Base-by-base conservation (phyloP, 163 green algal genomes). In the Chloromonas sp. region DNA sequence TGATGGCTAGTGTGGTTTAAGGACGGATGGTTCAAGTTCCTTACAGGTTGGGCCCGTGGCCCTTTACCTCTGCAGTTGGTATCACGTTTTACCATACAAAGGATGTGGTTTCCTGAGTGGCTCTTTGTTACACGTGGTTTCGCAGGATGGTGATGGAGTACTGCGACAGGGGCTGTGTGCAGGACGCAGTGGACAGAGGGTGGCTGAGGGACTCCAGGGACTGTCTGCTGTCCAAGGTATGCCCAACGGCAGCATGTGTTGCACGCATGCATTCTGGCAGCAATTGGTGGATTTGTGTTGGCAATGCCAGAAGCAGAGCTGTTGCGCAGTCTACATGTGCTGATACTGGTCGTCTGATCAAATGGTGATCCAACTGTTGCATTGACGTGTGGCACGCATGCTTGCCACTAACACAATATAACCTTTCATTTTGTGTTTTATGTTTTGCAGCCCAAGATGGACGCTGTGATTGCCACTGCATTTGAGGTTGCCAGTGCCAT, bases 111-210 rank as follows among this genome's bases (percentile, higher is more conserved):
- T 74, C 5, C 66, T 74, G 66, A 15, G 66, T 74, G 5, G 5
- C 5, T 5, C 66, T 74, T 5, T 11, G 5, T 5, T 74, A 36
- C 36, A 36, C 36, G 66, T 74, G 66, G 66, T 74, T 5, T 74
- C 11, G 11, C 5, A 70, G 88, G 89, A 86, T 94, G 3, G 70
- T 94, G 1, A 87, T 94, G 84, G 91, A 94, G 91, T 94, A 91
- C 84, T 91, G 86, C 70, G 87, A 94, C 79, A 83, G 77, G 3
- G 91, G 91, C 78, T 91, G 88, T 81, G 79, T 94, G 2, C 84
- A 87, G 81, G 90, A 93, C 80, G 90, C 90, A 60, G 82, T 92
- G 8, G 90, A 93, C 85, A 84, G 87, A 60, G 90, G 90, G 14
- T 93, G 90, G 90, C 85, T 93, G 84, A 84, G 87, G 36, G 82